Evolutionary conservation across 176 grass and related monocot genomes (phyloP).

Genomic region (Pontederia paniculata): DNA sequence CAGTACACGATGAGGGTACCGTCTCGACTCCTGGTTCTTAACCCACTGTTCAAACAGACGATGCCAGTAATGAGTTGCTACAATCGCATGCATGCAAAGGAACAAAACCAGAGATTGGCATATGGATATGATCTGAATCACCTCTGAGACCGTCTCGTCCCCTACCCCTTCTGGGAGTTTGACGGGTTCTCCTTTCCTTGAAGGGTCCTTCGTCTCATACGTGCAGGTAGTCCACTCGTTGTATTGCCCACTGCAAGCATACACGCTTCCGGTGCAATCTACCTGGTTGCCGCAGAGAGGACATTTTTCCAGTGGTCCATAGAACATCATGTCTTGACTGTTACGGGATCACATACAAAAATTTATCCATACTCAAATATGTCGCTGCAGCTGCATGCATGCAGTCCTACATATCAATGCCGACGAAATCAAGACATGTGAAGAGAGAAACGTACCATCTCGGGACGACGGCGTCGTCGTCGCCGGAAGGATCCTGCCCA

Average conservation of each 20-base stretch:
- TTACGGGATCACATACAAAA: not conserved
- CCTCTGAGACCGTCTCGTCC: conserved; percentile 36
- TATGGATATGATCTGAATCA: conserved; percentile 6
- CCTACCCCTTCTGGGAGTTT: conserved; percentile 37
- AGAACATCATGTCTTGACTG: conserved; percentile 81
- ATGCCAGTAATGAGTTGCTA: not conserved
- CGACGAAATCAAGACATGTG: not conserved
- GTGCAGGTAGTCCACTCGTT: conserved; percentile 55
- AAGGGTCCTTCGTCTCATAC: conserved; percentile 28
- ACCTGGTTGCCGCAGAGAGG: conserved; percentile 39
- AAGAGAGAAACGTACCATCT: conserved; percentile 30
- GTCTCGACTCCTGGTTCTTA: conserved; percentile 29
- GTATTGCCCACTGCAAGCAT: conserved; percentile 39
- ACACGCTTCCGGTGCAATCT: conserved; percentile 44
- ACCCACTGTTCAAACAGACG: conserved; percentile 37
- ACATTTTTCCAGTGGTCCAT: conserved; percentile 57
- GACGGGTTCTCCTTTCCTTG: conserved; percentile 24
- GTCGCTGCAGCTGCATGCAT: too few relatives aligned
- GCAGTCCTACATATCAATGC: too few relatives aligned
- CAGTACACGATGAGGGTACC: conserved; percentile 35
- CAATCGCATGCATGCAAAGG: not conserved
- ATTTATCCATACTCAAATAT: too few relatives aligned
- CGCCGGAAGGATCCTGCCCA: conserved; percentile 42
- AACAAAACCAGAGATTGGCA: not conserved
- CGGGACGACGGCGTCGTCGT: conserved; percentile 47